These are phyloP conservation scores for Haberlea rhodopensis DNA, from an alignment of 257 asterid species.

Conservation along the genomic window DNA sequence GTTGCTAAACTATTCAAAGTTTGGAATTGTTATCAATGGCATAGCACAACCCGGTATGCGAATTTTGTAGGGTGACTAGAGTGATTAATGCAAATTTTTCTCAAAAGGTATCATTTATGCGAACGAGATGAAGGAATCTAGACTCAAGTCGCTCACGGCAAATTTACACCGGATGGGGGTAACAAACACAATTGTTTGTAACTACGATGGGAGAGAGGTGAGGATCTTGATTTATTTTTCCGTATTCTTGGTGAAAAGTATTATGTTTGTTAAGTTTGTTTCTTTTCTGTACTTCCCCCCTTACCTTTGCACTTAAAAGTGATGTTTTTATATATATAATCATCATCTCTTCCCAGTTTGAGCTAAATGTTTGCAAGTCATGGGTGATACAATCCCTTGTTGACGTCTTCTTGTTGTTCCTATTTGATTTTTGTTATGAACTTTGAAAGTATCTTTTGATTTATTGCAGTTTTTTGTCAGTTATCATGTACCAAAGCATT, in stretches of 20 bases:
- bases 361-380: not conserved
- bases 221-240: slow-evolving; percentile 25
- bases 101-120: slow-evolving; percentile 82
- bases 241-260: not conserved
- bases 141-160: slow-evolving; percentile 83
- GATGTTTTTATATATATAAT: slow-evolving; percentile 1
- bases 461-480: not conserved
- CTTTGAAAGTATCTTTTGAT: not conserved
- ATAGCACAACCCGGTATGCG: not conserved
- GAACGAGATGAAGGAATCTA: slow-evolving; percentile 86
- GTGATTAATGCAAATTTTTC: slow-evolving; percentile 10
- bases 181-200: slow-evolving; percentile 81
- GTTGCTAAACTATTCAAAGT: not conserved
- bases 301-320: slow-evolving; percentile 4
- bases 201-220: slow-evolving; percentile 95
- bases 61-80: not conserved
- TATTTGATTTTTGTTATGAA: not conserved
- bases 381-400: not conserved
- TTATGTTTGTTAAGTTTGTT: not conserved
- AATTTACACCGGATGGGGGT: slow-evolving; percentile 93
- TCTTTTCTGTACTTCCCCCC: not conserved
- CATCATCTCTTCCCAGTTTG: not conserved
- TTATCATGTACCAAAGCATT: not conserved
- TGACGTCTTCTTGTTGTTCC: not conserved
- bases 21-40: slow-evolving; percentile 1